Conservation (phyloP, 108 stramenopile genomes). For the Conticribra weissflogii region DNA sequence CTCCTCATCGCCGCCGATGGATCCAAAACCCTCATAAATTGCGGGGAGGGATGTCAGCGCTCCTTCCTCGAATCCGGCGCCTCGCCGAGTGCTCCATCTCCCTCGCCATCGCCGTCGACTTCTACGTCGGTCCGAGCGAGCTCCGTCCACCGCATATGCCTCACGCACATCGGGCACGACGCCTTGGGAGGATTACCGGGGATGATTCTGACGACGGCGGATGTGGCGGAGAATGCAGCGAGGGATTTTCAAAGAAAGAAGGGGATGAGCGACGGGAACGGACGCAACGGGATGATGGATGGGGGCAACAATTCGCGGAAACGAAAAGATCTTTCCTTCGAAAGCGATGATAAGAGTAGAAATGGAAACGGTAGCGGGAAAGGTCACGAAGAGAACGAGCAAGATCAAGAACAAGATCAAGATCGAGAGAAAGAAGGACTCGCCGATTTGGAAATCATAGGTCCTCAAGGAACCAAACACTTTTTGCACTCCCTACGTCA, state of each 20-base stretch:
- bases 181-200: conserved; percentile 83
- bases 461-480: conserved; percentile 67
- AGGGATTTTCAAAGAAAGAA: conserved; percentile 22
- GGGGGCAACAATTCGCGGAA: background rate
- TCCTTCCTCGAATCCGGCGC: conserved; percentile 74
- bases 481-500: conserved; percentile 77
- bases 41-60: conserved; percentile 86
- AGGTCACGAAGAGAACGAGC: background rate
- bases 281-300: no score
- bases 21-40: conserved; percentile 77
- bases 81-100: conserved; percentile 4
- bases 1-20: conserved; percentile 67
- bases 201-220: conserved; percentile 78
- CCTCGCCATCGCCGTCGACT: no score
- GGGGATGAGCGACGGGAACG: background rate
- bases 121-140: no score
- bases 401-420: conserved; percentile 21
- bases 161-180: conserved; percentile 72
- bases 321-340: background rate
- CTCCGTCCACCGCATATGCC: conserved; percentile 66
- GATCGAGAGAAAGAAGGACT: conserved; percentile 10
- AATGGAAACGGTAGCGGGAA: background rate
- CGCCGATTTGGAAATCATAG: conserved; percentile 66
- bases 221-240: conserved; percentile 54
- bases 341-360: conserved; percentile 3